Evolutionary conservation across 1,284 basidiomycete genomes (phyloP).

Genomic region (Takashimella tepidaria): DNA sequence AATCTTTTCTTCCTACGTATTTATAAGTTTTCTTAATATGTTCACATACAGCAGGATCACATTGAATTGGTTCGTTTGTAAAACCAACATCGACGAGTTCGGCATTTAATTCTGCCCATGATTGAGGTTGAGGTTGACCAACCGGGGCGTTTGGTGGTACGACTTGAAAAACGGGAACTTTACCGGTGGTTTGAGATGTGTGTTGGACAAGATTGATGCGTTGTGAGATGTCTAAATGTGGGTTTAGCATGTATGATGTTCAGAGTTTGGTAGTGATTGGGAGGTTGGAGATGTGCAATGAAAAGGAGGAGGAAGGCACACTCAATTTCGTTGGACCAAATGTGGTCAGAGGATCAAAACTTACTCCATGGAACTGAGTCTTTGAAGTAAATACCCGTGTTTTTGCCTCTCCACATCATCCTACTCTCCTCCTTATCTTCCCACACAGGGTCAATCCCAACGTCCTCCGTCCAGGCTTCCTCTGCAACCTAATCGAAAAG

Average conservation of each 20-base stretch:
- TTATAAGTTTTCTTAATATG: constrained; percentile 51
- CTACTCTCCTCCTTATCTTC: constrained; percentile 56
- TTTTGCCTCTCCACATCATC: constrained; percentile 61
- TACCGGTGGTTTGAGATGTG: constrained; percentile 44
- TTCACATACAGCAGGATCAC: constrained; percentile 51
- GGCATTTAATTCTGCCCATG: constrained; percentile 48
- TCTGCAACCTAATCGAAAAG: constrained; percentile 49
- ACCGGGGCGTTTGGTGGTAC: constrained; percentile 40
- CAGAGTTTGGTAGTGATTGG: no score
- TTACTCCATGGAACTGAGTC: constrained; percentile 51
- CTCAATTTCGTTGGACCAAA: no score
- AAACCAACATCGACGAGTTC: constrained; percentile 47
- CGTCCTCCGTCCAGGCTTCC: constrained; percentile 44
- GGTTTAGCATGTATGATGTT: neutral
- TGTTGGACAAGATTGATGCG: constrained; percentile 46
- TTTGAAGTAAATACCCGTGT: constrained; percentile 58
- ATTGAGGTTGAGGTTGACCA: constrained; percentile 44
- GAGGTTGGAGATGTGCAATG: neutral
- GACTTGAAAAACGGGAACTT: constrained; percentile 43
- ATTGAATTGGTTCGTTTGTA: constrained; percentile 48
- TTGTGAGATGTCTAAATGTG: constrained; percentile 50
- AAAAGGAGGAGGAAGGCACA: neutral
- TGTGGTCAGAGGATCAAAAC: no score
- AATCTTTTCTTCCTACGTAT: constrained; percentile 51
- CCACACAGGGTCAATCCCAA: constrained; percentile 55